Evolutionary conservation across 208 protist species (phyloP).

Genomic region (Phytomonas francai): DNA sequence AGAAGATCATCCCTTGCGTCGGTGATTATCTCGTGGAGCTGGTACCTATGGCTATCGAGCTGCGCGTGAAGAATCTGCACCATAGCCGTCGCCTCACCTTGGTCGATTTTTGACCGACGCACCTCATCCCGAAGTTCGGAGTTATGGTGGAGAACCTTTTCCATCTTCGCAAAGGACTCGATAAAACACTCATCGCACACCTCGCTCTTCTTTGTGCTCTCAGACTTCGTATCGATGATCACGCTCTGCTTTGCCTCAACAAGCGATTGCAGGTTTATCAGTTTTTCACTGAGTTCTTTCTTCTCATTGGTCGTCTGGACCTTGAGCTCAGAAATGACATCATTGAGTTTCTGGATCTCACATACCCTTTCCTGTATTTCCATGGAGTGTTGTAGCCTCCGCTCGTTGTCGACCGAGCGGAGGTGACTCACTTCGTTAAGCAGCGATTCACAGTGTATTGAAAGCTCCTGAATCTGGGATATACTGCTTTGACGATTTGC

Average conservation of each 20-base stretch:
- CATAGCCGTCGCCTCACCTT: conserved; percentile 18
- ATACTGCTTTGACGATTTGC: conserved; percentile 30
- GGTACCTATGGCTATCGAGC: conserved; percentile 64
- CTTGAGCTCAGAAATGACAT: too few relatives aligned
- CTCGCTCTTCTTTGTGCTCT: too few relatives aligned
- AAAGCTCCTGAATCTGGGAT: conserved; percentile 47
- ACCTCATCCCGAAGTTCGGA: conserved; percentile 62
- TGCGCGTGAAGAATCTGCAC: conserved; percentile 83
- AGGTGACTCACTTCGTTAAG: conserved; percentile 55
- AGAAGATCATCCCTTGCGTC: conserved; percentile 32
- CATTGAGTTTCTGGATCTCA: too few relatives aligned
- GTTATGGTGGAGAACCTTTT: conserved; percentile 66
- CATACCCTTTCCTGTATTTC: too few relatives aligned
- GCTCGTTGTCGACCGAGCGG: conserved; percentile 24
- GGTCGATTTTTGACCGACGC: conserved; percentile 19
- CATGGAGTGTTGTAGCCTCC: background rate
- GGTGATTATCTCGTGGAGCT: conserved; percentile 43
- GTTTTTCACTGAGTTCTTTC: conserved; percentile 31
- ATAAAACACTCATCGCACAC: too few relatives aligned
- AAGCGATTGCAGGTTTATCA: conserved; percentile 15
- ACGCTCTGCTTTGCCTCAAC: conserved; percentile 40
- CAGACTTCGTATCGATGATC: too few relatives aligned
- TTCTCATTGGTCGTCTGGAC: conserved; percentile 17
- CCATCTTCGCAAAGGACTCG: conserved; percentile 26
- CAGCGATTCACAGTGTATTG: conserved; percentile 45